Evolutionary conservation across 108 stramenopile species (phyloP).

Genomic region (Ochromonas danica): DNA sequence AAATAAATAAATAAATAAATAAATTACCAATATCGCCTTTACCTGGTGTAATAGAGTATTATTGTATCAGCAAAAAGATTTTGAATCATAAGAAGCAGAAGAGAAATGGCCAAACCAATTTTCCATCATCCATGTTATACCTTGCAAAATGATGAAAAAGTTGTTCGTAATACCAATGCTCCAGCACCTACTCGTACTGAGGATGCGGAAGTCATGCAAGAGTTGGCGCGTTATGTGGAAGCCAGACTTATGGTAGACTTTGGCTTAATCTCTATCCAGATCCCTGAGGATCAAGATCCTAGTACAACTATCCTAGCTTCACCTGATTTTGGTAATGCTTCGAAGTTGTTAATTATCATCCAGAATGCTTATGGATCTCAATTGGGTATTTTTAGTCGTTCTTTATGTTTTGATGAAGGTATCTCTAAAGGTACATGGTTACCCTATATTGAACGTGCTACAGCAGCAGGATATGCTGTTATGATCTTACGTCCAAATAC

Average conservation of each 20-base stretch:
- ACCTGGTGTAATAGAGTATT: too few species aligned
- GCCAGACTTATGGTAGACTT: conserved; percentile 4
- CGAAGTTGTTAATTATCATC: conserved; percentile 35
- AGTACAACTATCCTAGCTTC: conserved; percentile 20
- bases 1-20: too few species aligned
- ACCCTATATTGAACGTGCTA: conserved; percentile 36
- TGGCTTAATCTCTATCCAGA: conserved; percentile 1
- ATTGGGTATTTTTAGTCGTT: conserved; percentile 39
- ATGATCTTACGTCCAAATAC: conserved; percentile 33
- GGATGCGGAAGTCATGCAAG: neutral
- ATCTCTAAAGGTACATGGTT: conserved; percentile 36
- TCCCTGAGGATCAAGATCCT: conserved; percentile 37
- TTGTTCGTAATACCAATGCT: conserved; percentile 29
- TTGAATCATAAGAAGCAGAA: too few species aligned
- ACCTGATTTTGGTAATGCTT: conserved; percentile 3
- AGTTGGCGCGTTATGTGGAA: conserved; percentile 25
- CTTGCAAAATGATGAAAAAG: conserved; percentile 27
- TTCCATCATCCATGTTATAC: conserved; percentile 37
- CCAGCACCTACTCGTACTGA: neutral
- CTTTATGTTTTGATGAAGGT: conserved; percentile 9
- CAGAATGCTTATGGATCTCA: conserved; percentile 40
- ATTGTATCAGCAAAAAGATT: too few species aligned
- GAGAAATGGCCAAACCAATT: too few species aligned
- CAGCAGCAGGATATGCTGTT: conserved; percentile 24
- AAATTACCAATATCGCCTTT: too few species aligned